phyloP scores from a whole-genome alignment of 176 grass and related monocot genomes.

The Metroxylon sagu region DNA sequence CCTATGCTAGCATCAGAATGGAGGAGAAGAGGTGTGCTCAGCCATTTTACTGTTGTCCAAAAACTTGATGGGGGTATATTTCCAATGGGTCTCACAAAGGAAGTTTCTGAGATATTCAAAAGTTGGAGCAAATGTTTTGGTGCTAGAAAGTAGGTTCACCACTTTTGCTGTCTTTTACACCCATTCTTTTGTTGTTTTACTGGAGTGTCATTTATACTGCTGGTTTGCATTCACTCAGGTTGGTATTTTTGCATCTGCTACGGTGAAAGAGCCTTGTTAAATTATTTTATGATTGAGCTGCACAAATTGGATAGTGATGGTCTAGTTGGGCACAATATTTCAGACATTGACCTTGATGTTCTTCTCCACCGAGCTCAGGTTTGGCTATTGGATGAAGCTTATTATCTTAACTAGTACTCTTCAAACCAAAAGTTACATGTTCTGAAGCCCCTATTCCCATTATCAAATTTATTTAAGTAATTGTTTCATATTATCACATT shows the following conservation, averaged over 20 bases:
- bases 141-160: conserved; percentile 69
- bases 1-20: too few relatives aligned
- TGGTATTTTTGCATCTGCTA: conserved; percentile 22
- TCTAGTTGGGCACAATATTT: conserved; percentile 98
- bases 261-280: conserved; percentile 90
- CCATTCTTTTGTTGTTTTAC: too few relatives aligned
- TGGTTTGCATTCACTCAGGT: conserved; percentile 4
- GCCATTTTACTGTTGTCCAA: conserved; percentile 85
- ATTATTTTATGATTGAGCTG: conserved; percentile 89
- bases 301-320: conserved; percentile 84
- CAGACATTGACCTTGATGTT: conserved; percentile 87
- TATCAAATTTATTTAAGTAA: too few relatives aligned
- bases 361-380: conserved; percentile 94
- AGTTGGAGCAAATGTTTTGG: conserved; percentile 53
- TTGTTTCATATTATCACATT: too few relatives aligned
- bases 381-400: not conserved
- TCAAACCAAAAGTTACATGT: too few relatives aligned
- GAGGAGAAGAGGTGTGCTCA: conserved; percentile 40
- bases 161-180: not conserved
- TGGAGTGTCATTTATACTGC: not conserved
- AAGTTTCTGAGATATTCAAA: conserved; percentile 58
- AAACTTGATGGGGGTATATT: conserved; percentile 89
- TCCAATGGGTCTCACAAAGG: conserved; percentile 66
- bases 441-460: too few relatives aligned
- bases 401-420: too few relatives aligned